Base-by-base conservation (phyloP, 1,139 yeast species). In the Saccharomycopsis hybrid region DNA sequence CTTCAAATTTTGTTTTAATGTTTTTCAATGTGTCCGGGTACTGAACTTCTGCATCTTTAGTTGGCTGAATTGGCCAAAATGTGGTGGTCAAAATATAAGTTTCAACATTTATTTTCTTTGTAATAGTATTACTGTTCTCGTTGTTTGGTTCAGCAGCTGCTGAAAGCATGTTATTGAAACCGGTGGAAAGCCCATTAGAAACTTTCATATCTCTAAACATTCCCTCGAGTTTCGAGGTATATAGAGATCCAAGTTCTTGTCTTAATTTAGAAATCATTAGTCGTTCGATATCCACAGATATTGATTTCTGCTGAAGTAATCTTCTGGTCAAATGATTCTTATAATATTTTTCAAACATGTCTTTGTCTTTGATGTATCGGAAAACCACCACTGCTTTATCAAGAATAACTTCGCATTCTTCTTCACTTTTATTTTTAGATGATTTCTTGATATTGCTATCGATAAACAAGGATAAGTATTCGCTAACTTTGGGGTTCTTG, bases 291-390 rank as follows among this genome's bases (percentile, higher is more conserved):
- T 86, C 94, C 13, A 50, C 41, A 8, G 52, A 44, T 2, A 43
- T 31, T 24, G 18, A 42, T 48, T 76, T 77, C 52, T 74, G 79
- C 52, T 86, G 81, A 50, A 92, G 72, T 36, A 82, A 62, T 53
- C 98, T 71, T 62, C 87, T 88, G 1, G 97, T 97, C 56, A 92
- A 74, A 67, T 88, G 96, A 50, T 84, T 85, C 58, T 90, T 90
- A 65, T 88, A 92, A 56, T 85, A 82, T 35, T 78, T 81, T 63
- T 88, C 96, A 66, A 92, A 92, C 38, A 87, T 71, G 65, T 92
- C 97, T 62, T 88, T 90, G 59, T 92, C 97, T 49, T 78, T 74
- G 41, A 92, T 73, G 58, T 78, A 82, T 51, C 83, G 71, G 60
- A 89, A 81, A 43, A 92, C 72, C 36, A 72, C 66, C 8, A 85